Percentiles rank a stretch among this genome's conserved stretches.
Conservation (phyloP, 441 rosid genomes). For the Rhodomyrtus psidioides region DNA sequence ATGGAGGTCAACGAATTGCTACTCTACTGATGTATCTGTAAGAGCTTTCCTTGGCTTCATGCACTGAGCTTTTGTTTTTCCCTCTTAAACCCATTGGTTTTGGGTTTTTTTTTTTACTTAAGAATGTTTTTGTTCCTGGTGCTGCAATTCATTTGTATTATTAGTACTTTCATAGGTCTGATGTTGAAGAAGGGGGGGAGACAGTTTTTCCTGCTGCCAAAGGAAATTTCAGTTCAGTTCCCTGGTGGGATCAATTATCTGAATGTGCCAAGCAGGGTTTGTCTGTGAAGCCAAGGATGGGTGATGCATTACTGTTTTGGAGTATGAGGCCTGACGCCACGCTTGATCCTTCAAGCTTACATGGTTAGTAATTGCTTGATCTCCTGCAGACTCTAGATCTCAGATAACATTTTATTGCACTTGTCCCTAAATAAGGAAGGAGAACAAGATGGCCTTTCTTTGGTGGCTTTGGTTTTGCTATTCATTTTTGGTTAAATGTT, state of each 20-base stretch:
- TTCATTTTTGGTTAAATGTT: not conserved
- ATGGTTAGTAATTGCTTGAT: not conserved
- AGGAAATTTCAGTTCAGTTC: conserved; percentile 4
- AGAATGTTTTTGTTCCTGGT: not conserved
- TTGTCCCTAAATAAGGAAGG: not conserved
- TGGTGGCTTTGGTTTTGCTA: not conserved
- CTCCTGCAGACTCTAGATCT: not conserved
- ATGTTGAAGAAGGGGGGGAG: conserved; percentile 18
- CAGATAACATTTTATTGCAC: not conserved
- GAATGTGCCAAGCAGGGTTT: conserved; percentile 14
- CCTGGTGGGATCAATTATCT: conserved; percentile 7
- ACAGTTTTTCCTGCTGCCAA: conserved; percentile 14
- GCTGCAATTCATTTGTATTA: not conserved
- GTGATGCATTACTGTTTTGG: conserved; percentile 13
- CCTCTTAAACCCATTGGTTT: not conserved
- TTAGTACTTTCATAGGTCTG: not conserved
- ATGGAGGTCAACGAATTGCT: conserved; percentile 12
- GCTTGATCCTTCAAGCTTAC: conserved; percentile 13
- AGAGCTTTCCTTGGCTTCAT: not conserved
- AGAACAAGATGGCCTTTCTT: not conserved
- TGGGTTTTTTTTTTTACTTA: not conserved
- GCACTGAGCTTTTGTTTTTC: not conserved
- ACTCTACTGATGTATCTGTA: conserved; percentile 12
- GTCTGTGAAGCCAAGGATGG: conserved; percentile 9
- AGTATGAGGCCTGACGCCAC: conserved; percentile 17